These are phyloP conservation scores for Kodamaea ohmeri DNA, from an alignment of 1,139 yeast species.

Conservation along the genomic window DNA sequence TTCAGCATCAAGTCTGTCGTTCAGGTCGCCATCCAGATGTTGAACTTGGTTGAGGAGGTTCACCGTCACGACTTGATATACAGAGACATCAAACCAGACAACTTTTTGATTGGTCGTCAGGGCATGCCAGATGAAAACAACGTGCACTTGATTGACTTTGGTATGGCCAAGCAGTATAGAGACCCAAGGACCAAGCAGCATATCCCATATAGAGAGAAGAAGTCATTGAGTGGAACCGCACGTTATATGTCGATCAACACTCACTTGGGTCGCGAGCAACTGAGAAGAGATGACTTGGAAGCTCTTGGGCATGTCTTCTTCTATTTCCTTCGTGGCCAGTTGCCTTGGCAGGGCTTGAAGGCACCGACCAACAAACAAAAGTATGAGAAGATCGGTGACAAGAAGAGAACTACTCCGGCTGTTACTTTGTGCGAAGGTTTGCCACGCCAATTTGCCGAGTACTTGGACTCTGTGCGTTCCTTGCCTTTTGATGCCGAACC, in stretches of 20 bases:
- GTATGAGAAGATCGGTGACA: conserved; percentile 94
- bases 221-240: conserved; percentile 93
- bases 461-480: conserved; percentile 77
- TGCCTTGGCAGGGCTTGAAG: conserved; percentile 98
- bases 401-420: conserved; percentile 83
- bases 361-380: conserved; percentile 98
- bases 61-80: conserved; percentile 89
- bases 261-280: conserved; percentile 94
- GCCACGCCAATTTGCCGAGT: conserved; percentile 85
- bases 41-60: conserved; percentile 77
- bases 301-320: conserved; percentile 94
- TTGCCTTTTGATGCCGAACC: conserved; percentile 92
- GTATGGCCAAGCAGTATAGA: conserved; percentile 97
- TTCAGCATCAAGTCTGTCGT: conserved; percentile 87
- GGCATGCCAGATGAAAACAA: conserved; percentile 48
- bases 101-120: conserved; percentile 81
- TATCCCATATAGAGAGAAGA: conserved; percentile 94
- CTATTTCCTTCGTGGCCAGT: conserved; percentile 87
- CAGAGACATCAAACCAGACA: conserved; percentile 95
- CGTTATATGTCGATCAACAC: conserved; percentile 97
- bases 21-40: conserved; percentile 91
- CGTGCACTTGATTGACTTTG: conserved; percentile 79
- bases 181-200: conserved; percentile 95
- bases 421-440: conserved; percentile 75
- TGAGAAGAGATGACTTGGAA: conserved; percentile 93